Evolutionary conservation across 805 yeast genomes (phyloP).

Genomic region (Kluyveromyces starmeri): DNA sequence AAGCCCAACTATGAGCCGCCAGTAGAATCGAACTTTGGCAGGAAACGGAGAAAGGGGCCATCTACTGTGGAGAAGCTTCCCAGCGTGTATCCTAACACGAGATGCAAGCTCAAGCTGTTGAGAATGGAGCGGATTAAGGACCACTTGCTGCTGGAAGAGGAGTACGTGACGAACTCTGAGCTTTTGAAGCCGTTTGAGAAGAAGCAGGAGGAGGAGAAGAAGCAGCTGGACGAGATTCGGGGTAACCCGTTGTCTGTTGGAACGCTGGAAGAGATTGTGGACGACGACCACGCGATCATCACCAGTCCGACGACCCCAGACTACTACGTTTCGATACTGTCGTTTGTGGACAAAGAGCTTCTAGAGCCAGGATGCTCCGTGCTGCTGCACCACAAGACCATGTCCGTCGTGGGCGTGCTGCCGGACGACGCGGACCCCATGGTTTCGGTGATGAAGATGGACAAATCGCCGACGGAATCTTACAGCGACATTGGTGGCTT

Average conservation of each 20-base stretch:
- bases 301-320: conserved; percentile 95
- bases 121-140: conserved; percentile 96
- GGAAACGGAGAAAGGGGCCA: conserved; percentile 89
- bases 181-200: conserved; percentile 93
- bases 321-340: conserved; percentile 89
- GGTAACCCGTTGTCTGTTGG: conserved; percentile 97
- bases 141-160: conserved; percentile 89
- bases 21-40: conserved; percentile 87
- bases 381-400: conserved; percentile 88
- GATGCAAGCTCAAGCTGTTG: conserved; percentile 84
- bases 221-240: conserved; percentile 88
- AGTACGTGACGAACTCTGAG: conserved; percentile 91
- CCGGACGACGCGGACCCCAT: conserved; percentile 98
- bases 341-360: conserved; percentile 93
- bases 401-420: conserved; percentile 93
- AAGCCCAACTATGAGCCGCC: conserved; percentile 99
- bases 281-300: conserved; percentile 98
- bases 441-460: conserved; percentile 96
- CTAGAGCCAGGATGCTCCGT: conserved; percentile 97
- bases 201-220: conserved; percentile 91
- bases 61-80: conserved; percentile 79
- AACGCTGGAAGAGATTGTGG: conserved; percentile 92
- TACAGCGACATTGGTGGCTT: conserved; percentile 97
- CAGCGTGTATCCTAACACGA: conserved; percentile 78
- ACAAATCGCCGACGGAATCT: conserved; percentile 93